Evolutionary conservation across 768 basidiomycete species (phyloP).

Genomic region (Calvatia gigantea): DNA sequence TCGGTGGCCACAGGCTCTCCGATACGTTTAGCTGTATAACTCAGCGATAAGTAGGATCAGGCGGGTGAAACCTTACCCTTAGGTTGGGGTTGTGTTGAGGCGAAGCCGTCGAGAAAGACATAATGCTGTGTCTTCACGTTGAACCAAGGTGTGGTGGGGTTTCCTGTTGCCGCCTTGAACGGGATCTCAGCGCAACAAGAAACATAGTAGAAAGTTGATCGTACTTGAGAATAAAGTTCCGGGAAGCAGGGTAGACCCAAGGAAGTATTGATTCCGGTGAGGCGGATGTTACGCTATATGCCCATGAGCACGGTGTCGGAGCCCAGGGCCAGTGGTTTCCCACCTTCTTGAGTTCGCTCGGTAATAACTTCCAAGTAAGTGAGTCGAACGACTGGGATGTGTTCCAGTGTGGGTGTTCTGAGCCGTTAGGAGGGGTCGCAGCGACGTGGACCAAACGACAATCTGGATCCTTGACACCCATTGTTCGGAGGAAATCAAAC

Average conservation of each 20-base stretch:
- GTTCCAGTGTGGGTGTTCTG: constrained; percentile 56
- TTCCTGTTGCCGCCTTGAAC: constrained; percentile 30
- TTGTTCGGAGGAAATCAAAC: constrained; percentile 35
- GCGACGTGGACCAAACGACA: constrained; percentile 62
- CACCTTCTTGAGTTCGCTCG: constrained; percentile 61
- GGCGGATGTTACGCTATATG: constrained; percentile 54
- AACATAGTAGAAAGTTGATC: not conserved
- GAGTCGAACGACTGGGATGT: constrained; percentile 40
- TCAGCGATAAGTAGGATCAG: not conserved
- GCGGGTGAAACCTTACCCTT: constrained; percentile 14
- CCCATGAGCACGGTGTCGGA: not conserved
- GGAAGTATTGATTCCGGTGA: constrained; percentile 46
- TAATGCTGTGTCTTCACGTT: constrained; percentile 40
- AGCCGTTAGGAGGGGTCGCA: constrained; percentile 49
- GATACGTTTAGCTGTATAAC: constrained; percentile 37
- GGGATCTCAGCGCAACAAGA: constrained; percentile 9
- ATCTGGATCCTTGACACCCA: constrained; percentile 18
- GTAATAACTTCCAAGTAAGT: constrained; percentile 58
- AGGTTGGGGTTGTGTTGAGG: constrained; percentile 29
- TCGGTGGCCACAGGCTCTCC: constrained; percentile 30
- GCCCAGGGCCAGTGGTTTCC: not conserved
- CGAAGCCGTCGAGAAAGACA: constrained; percentile 46
- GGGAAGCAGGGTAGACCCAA: constrained; percentile 42
- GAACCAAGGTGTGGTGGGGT: constrained; percentile 54
- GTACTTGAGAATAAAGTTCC: constrained; percentile 37